Conservation (phyloP, 2,329 filamentous ascomycete species). For the Alternaria atra region DNA sequence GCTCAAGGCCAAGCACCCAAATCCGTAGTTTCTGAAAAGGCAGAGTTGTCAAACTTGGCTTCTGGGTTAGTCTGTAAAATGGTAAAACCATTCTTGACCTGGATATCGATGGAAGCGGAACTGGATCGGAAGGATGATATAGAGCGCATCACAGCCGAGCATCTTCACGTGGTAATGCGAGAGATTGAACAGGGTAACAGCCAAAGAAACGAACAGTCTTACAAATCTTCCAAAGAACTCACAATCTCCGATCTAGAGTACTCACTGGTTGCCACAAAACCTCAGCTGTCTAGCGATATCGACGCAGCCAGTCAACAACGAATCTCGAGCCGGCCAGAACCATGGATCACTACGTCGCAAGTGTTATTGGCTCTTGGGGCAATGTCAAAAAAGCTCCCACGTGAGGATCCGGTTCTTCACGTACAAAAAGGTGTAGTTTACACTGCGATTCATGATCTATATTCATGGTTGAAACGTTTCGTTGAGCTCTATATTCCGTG, state of each 20-base stretch:
- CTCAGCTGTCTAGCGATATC: not conserved
- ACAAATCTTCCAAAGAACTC: not conserved
- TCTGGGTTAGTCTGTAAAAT: not conserved
- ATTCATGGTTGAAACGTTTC: not conserved
- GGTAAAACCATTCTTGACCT: not conserved
- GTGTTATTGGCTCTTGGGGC: not conserved
- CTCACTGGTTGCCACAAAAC: not conserved
- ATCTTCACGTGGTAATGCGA: conserved; percentile 7
- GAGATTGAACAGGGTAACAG: conserved; percentile 1
- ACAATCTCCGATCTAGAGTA: not conserved
- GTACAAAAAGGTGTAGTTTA: not conserved
- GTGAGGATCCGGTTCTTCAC: not conserved
- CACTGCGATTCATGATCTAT: conserved; percentile 3
- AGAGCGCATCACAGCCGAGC: not conserved
- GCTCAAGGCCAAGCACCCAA: not conserved
- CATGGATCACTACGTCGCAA: not conserved
- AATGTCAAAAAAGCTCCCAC: not conserved
- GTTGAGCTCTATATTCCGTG: conserved; percentile 1
- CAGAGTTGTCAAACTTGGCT: not conserved
- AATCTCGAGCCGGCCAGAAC: not conserved
- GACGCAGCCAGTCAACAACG: not conserved
- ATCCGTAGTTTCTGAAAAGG: not conserved
- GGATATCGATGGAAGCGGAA: not conserved
- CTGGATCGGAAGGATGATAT: not conserved
- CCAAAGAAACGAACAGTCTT: not conserved